Percentiles rank a stretch among this genome's conserved stretches.
Evolutionary conservation across 1,139 yeast genomes (phyloP).

Genomic region (Hyphopichia khmerensis): DNA sequence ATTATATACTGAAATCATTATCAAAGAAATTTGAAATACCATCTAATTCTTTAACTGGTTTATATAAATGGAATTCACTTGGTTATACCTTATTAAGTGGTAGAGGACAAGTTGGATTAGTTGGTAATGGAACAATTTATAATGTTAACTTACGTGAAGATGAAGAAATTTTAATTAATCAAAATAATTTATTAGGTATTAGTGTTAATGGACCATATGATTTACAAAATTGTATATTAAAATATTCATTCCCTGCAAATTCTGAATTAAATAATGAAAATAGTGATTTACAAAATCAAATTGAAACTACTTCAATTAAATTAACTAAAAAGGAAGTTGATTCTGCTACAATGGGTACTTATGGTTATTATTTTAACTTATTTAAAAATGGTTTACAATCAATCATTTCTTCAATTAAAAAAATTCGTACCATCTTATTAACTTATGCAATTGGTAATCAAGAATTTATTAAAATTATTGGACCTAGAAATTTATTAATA

Average conservation of each 20-base stretch:
- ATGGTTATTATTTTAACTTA: slow-evolving; percentile 1
- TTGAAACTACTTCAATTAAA: slow-evolving; percentile 1
- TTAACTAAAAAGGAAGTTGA: background rate
- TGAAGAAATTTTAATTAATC: slow-evolving; percentile 52
- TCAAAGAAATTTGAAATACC: slow-evolving; percentile 22
- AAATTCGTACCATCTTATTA: background rate
- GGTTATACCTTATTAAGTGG: slow-evolving; percentile 55
- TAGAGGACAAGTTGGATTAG: slow-evolving; percentile 57
- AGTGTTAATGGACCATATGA: slow-evolving; percentile 53
- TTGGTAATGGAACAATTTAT: slow-evolving; percentile 58
- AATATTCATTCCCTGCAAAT: slow-evolving; percentile 26
- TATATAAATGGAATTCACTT: slow-evolving; percentile 26
- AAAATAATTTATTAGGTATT: slow-evolving; percentile 48
- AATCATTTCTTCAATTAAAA: slow-evolving; percentile 1
- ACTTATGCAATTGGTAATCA: slow-evolving; percentile 30
- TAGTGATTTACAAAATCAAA: slow-evolving; percentile 1
- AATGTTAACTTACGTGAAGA: slow-evolving; percentile 41
- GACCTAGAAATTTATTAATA: slow-evolving; percentile 55
- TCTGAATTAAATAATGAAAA: slow-evolving; percentile 2
- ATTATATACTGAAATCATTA: slow-evolving; percentile 33
- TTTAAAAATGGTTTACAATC: slow-evolving; percentile 1
- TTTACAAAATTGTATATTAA: slow-evolving; percentile 35
- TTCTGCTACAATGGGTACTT: slow-evolving; percentile 1
- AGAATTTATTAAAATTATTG: slow-evolving; percentile 48
- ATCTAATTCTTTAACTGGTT: slow-evolving; percentile 31